Base-by-base conservation (phyloP, 2,329 filamentous ascomycete species). In the Orbilia oligospora region DNA sequence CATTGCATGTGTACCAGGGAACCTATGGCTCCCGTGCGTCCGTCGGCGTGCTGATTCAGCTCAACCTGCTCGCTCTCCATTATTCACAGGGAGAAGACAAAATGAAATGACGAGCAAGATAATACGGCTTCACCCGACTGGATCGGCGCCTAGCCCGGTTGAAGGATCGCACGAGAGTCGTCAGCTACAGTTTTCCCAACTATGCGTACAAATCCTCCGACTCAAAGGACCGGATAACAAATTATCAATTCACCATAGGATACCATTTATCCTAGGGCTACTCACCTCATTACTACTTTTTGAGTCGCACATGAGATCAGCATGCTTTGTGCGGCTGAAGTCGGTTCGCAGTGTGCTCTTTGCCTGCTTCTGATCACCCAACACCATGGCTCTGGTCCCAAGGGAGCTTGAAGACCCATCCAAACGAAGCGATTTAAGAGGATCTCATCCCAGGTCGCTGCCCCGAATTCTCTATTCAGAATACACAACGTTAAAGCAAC, bases 281-380 rank as follows among this genome's bases (percentile, higher is more conserved):
- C 20, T 20, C 18, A 46, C n/a, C 6, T 20, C 22, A 14, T 61
- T 58, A 61, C 36, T 41, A 24, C 51, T 49, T 56, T 36, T 53
- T 44, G 49, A 68, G 63, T 71, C 49, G 65, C 75, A 78, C 75
- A 78, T 77, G 63, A 72, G 68, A 78, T 78, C 75, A 72, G 64
- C 68, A 78, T 38, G 44, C 75, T 68, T 16, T 72, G 75, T 78
- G 75, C 75, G 75, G 75, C 75, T 78, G 75, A 78, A 72, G 68
- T 71, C 48, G 75, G 68, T 72, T 71, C 63, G 68, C 64, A 8
- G 48, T 36, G 46, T 56, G 51, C 49, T 53, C 38, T 76, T 76
- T 70, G 71, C 71, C 64, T 55, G 44, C 65, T 44, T 48, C 49
- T 76, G 71, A 65, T 64, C 63, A 77, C 73, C 75, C 75, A 78